Conservation (phyloP, 1,284 basidiomycete genomes). For the Caloboletus inedulis region DNA sequence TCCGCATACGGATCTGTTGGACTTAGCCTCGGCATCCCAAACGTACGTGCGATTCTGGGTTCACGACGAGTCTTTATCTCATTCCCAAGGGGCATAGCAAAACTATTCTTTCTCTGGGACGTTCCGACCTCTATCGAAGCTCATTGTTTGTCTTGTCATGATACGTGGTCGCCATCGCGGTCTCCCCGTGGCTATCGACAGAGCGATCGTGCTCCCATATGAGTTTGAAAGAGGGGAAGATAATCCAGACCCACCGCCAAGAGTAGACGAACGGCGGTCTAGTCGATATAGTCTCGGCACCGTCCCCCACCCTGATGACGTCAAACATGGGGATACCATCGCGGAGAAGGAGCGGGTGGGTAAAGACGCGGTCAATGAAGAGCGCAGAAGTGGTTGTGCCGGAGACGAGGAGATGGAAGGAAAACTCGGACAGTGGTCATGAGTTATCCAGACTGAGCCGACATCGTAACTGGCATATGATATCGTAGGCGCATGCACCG, state of each 20-base stretch:
- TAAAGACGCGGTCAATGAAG: neutral
- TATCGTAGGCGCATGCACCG: neutral
- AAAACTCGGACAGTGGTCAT: no score
- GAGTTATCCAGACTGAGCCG: neutral
- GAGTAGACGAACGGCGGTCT: constrained; percentile 13
- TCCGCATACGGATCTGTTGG: constrained; percentile 93
- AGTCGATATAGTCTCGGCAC: constrained; percentile 1
- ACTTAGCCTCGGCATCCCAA: constrained; percentile 68
- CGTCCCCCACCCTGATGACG: neutral
- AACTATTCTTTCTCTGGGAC: constrained; percentile 81
- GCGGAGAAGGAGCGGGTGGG: neutral
- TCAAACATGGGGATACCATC: neutral
- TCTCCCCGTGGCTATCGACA: constrained; percentile 84
- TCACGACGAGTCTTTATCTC: neutral
- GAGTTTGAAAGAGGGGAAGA: constrained; percentile 41
- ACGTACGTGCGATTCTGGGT: constrained; percentile 36
- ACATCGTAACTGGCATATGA: no score
- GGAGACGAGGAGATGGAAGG: neutral
- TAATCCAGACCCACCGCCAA: constrained; percentile 3
- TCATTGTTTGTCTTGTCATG: constrained; percentile 87
- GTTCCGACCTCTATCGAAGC: constrained; percentile 79
- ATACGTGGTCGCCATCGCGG: constrained; percentile 91
- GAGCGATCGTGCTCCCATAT: constrained; percentile 74
- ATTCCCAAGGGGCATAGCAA: constrained; percentile 39
- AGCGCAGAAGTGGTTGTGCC: neutral